Evolutionary conservation across 192 early-diverging fungal genomes (phyloP).

Genomic region (Gigaspora rosea): DNA sequence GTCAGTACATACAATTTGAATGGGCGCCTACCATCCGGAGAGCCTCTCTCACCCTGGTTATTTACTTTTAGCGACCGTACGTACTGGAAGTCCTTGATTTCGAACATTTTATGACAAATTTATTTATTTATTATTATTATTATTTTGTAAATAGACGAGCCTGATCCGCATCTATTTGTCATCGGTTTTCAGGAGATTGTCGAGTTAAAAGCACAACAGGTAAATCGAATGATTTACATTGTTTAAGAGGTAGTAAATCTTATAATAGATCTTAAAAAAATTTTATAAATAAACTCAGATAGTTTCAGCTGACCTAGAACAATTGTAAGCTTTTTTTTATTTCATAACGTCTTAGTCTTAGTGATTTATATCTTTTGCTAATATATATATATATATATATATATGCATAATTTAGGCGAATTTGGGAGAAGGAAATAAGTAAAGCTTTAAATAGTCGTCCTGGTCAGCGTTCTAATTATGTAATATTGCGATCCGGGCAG

Average conservation of each 20-base stretch:
- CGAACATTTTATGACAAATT: too few species aligned
- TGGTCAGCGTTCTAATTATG: constrained; percentile 57
- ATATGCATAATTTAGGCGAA: constrained; percentile 29
- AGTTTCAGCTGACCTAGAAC: constrained; percentile 63
- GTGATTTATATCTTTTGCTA: constrained; percentile 30
- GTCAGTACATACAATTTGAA: constrained; percentile 93
- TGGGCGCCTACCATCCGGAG: constrained; percentile 68
- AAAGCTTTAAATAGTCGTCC: constrained; percentile 48
- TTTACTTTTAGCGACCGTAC: constrained; percentile 46
- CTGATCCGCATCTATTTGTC: constrained; percentile 76
- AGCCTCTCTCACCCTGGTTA: constrained; percentile 69
- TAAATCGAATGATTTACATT: constrained; percentile 13
- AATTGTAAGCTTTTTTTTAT: constrained; percentile 50
- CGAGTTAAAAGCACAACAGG: constrained; percentile 74
- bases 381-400: background rate
- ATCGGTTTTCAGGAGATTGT: constrained; percentile 98
- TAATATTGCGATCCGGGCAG: constrained; percentile 81
- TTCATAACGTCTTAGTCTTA: background rate
- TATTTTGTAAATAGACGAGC: constrained; percentile 30
- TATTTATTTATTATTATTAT: too few species aligned
- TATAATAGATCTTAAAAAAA: constrained; percentile 4
- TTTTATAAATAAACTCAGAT: constrained; percentile 53
- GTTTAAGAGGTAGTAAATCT: background rate
- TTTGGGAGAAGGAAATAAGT: constrained; percentile 56
- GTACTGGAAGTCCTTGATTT: background rate